phyloP scores from a whole-genome alignment of 139 green algal genomes.

The Chlamydomonas schloesseri region DNA sequence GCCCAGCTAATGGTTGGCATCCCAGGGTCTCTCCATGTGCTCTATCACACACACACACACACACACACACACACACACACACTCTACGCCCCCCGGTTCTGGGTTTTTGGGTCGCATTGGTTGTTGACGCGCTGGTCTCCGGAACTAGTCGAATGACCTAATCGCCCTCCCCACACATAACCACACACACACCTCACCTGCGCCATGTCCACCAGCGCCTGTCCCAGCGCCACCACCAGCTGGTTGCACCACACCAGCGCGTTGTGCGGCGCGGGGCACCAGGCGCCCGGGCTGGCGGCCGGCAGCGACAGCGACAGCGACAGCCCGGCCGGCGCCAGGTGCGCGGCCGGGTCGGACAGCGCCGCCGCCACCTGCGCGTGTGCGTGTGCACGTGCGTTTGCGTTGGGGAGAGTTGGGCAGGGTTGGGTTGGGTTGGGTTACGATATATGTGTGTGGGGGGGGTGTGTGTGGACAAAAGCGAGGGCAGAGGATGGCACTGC shows the following conservation, averaged over 20 bases:
- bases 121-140: no score
- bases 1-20: no score
- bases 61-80: no score
- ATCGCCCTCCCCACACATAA: no score
- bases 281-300: constrained; percentile 50
- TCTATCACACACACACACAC: no score
- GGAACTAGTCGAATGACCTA: no score
- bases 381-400: no score
- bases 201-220: constrained; percentile 43
- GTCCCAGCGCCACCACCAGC: constrained; percentile 42
- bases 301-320: not conserved
- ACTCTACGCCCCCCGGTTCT: no score
- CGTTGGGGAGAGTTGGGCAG: no score
- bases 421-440: not conserved
- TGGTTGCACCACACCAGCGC: constrained; percentile 70
- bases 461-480: not conserved
- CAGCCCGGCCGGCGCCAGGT: constrained; percentile 6
- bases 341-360: not conserved
- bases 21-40: no score
- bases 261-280: constrained; percentile 57
- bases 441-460: not conserved
- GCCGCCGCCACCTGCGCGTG: constrained; percentile 1
- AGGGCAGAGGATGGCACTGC: not conserved
- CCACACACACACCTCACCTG: no score
- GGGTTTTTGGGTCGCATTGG: no score